Base-by-base conservation (phyloP, 208 protist genomes). In the Trypanosoma grayi region DNA sequence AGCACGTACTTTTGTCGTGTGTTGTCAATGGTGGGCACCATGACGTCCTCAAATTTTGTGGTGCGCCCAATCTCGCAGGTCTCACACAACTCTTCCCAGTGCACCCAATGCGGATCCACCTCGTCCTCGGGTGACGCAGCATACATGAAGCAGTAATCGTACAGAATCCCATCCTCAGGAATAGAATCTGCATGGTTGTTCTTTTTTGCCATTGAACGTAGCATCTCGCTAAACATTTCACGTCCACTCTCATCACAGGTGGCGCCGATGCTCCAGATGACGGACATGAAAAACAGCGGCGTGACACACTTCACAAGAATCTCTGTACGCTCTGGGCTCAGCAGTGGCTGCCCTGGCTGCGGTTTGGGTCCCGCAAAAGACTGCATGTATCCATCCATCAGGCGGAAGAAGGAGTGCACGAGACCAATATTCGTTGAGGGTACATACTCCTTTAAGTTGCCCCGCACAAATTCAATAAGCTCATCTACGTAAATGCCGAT, bases 241-340 rank as follows among this genome's bases (percentile, higher is more conserved):
- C 97, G 84, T 1, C 94, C 83, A 2, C 45, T 71, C 37, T 88
- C 82, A 71, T 98, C 91, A 70, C 90, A 97, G 0, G 91, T 97
- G 0, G 86, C 94, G 5, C 98, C 98, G 11, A 99, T 73, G 30
- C 87, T 95, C 98, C 98, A 99, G 11, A 98, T 70, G 6, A 99
- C 50, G 9, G 93, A 85, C 61, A 99, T 98, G 65, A 99, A 89
- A 77, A 99, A 99, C 33, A 98, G 75, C n/a, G 75, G 73, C 31
- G 77, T 69, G n/a, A 92, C 63, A 24, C 67, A 66, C n/a, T 70
- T 72, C 7, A 72, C 68, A 40, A 93, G 51, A 28, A 77, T 75
- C 33, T 79, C 72, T 28, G 48, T 41, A 22, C 75, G 79, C 67
- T 92, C 80, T 5, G 78, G 72, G 47, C 50, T 54, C 10, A 83